Evolutionary conservation across 257 asterid genomes (phyloP).

Genomic region (Cordia subcordata): DNA sequence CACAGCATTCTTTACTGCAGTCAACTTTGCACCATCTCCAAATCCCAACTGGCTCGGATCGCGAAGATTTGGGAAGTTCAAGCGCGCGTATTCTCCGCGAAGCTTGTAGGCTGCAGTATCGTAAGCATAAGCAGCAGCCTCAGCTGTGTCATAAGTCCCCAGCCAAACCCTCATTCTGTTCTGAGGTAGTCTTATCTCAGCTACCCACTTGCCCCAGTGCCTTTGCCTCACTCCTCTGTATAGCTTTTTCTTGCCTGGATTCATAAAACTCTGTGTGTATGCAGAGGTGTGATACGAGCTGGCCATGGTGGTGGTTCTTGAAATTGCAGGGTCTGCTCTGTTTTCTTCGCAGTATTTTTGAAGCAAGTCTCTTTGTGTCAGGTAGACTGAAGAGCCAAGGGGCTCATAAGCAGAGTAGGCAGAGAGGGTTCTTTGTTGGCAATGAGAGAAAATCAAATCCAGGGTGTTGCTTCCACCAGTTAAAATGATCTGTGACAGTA

Average conservation of each 20-base stretch:
- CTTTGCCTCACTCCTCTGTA: conserved; percentile 94
- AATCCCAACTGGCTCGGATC: conserved; percentile 55
- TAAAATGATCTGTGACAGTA: conserved; percentile 60
- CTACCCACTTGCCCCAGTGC: conserved; percentile 99
- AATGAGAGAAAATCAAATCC: conserved; percentile 69
- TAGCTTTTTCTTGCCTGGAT: conserved; percentile 61
- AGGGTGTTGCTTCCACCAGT: conserved; percentile 61
- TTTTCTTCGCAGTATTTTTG: conserved; percentile 43
- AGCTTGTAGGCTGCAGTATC: conserved; percentile 91
- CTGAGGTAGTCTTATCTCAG: conserved; percentile 90
- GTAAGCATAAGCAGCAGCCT: conserved; percentile 93
- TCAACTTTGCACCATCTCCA: conserved; percentile 37
- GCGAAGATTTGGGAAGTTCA: conserved; percentile 70
- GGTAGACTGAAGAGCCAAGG: conserved; percentile 69
- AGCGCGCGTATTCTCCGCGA: conserved; percentile 88
- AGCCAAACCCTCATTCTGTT: conserved; percentile 92
- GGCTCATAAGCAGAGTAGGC: conserved; percentile 28
- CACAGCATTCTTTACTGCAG: conserved; percentile 70
- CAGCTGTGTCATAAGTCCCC: conserved; percentile 90
- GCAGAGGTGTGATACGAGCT: conserved; percentile 12
- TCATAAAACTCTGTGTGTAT: conserved; percentile 24
- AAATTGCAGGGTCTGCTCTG: conserved; percentile 1
- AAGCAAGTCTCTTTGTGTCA: conserved; percentile 55
- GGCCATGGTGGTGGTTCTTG: conserved; percentile 8
- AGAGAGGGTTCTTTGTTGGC: conserved; percentile 30